These are phyloP conservation scores for Diutina sp. DNA, from an alignment of 1,139 yeast genomes.

Conservation along the genomic window DNA sequence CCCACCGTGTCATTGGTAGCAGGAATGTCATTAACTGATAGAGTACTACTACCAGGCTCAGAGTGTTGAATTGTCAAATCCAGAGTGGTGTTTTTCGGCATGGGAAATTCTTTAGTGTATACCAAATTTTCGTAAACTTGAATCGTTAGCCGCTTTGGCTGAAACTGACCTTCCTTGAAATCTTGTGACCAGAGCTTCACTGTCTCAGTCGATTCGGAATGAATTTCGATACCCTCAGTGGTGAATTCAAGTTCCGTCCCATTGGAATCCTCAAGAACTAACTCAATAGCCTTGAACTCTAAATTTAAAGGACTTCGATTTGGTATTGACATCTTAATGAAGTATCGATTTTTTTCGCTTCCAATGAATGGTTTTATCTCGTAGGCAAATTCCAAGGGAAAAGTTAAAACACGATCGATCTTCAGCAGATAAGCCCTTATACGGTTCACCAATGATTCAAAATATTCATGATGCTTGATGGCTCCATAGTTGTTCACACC, in stretches of 20 bases:
- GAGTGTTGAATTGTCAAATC: constrained; percentile 5
- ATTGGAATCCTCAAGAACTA: constrained; percentile 4
- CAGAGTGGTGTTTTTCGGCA: constrained; percentile 4
- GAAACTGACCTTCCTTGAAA: background rate
- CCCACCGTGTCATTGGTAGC: background rate
- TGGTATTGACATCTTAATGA: constrained; percentile 6
- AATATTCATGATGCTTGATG: constrained; percentile 12
- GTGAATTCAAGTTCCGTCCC: constrained; percentile 6
- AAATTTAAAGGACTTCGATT: constrained; percentile 12
- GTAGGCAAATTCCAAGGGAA: constrained; percentile 20
- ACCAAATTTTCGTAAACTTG: background rate
- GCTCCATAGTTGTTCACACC: constrained; percentile 21
- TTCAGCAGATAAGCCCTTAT: constrained; percentile 11
- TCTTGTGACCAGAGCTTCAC: background rate
- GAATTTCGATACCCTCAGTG: constrained; percentile 2
- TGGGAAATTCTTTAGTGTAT: background rate
- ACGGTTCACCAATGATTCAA: constrained; percentile 12
- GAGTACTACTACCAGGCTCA: background rate
- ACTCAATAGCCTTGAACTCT: constrained; percentile 10
- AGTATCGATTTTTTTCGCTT: constrained; percentile 15
- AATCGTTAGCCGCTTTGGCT: background rate
- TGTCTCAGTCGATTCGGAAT: background rate
- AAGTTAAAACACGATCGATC: constrained; percentile 11
- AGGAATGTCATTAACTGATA: background rate
- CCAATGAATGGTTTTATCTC: constrained; percentile 12